A percentile compares a stretch with the other conserved stretches of the same genome.
Conservation (phyloP, 306 rosid genomes). For the Quercus alba region DNA sequence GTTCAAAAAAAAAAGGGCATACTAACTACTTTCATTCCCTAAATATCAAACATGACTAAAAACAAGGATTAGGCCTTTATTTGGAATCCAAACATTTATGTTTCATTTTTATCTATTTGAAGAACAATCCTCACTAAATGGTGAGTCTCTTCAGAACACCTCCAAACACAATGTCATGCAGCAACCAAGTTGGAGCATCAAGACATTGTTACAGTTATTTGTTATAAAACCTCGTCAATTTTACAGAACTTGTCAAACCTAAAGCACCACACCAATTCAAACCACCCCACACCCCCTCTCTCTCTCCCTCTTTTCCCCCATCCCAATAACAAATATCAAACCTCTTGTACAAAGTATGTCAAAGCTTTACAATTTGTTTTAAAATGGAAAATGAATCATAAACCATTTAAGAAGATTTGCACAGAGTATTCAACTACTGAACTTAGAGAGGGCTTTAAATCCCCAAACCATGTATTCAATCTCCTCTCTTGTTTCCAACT, state of each 20-base stretch:
- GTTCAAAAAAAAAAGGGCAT: too few species aligned
- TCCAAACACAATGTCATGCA: too few species aligned
- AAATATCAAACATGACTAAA: not conserved
- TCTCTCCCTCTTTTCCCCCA: too few species aligned
- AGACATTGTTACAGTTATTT: too few species aligned
- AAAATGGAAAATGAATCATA: not conserved
- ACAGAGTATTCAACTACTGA: not conserved
- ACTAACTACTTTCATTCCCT: too few species aligned
- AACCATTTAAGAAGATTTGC: not conserved
- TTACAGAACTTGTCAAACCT: not conserved
- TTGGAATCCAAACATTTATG: not conserved
- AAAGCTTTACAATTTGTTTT: not conserved
- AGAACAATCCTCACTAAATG: too few species aligned
- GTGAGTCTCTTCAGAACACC: too few species aligned
- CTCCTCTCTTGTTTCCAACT: not conserved
- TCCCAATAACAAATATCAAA: too few species aligned
- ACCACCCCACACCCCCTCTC: too few species aligned
- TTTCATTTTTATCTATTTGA: not conserved
- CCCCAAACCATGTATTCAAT: not conserved
- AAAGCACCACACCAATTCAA: too few species aligned
- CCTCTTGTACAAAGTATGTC: not conserved
- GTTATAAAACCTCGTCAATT: not conserved
- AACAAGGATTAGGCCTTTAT: not conserved
- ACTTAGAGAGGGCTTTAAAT: not conserved
- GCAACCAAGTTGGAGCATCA: too few species aligned